phyloP scores from a whole-genome alignment of 2,329 filamentous ascomycete genomes.

The Botryotinia narcissicola region DNA sequence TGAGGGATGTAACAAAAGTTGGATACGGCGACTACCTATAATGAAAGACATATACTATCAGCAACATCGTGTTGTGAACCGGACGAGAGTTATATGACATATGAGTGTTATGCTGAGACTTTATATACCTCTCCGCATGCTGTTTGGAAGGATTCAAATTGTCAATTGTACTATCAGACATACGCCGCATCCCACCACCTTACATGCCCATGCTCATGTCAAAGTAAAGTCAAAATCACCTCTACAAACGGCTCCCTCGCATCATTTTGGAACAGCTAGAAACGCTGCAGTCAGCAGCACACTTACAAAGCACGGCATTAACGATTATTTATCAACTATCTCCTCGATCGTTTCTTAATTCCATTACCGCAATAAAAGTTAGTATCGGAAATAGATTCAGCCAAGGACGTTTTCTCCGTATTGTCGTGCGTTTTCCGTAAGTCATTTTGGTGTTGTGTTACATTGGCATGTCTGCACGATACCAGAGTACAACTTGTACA shows the following conservation, averaged over 20 bases:
- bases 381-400: neutral
- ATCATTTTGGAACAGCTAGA: neutral
- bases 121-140: neutral
- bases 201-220: too few species aligned
- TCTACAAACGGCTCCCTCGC: neutral
- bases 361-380: neutral
- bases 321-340: neutral
- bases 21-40: neutral
- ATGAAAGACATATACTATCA: neutral
- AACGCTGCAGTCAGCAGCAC: neutral
- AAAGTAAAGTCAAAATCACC: neutral
- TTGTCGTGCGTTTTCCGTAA: neutral
- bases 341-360: neutral
- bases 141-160: neutral
- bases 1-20: neutral
- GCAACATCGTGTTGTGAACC: neutral
- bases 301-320: neutral
- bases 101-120: neutral
- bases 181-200: neutral
- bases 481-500: neutral
- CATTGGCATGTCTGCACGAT: neutral
- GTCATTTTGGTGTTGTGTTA: neutral
- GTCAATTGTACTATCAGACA: neutral
- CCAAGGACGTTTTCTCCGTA: neutral
- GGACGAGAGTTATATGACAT: neutral